Percentiles rank a stretch among this genome's conserved stretches.
These are phyloP conservation scores for Cryptococcus hybrid DNA, from an alignment of 1,284 basidiomycete species.

Conservation along the genomic window DNA sequence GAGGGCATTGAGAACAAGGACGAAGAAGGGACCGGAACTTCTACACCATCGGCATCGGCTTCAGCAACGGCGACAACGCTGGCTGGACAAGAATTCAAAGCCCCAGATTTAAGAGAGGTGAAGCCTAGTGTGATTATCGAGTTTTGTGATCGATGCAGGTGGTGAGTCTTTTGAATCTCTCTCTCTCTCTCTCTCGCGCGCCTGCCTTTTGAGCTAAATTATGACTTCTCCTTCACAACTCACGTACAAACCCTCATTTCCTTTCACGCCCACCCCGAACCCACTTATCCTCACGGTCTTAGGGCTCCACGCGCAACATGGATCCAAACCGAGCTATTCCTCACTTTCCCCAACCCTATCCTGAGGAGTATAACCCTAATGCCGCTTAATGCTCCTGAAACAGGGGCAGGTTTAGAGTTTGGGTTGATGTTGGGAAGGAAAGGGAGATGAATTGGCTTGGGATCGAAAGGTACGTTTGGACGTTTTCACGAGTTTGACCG, in stretches of 20 bases:
- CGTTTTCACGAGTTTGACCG: background rate
- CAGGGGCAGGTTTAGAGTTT: conserved; percentile 85
- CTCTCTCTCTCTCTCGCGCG: background rate
- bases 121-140: conserved; percentile 53
- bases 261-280: no score
- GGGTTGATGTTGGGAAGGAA: conserved; percentile 58
- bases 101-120: conserved; percentile 4
- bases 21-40: no score
- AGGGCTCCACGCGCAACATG: conserved; percentile 67
- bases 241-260: no score
- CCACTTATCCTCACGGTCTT: no score
- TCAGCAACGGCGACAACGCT: no score
- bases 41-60: no score
- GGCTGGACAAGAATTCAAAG: background rate
- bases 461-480: conserved; percentile 44
- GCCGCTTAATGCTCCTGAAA: conserved; percentile 74
- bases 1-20: no score
- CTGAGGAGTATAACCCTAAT: conserved; percentile 65
- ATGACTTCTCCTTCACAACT: background rate
- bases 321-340: conserved; percentile 81
- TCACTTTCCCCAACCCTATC: conserved; percentile 77
- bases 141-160: conserved; percentile 62
- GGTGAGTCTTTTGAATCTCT: conserved; percentile 53
- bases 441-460: conserved; percentile 47
- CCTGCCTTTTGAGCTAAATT: conserved; percentile 1